A percentile compares a stretch with the other conserved stretches of the same genome.
Conservation (phyloP, 2,329 filamentous ascomycete genomes). For the Helminthosporium solani region DNA sequence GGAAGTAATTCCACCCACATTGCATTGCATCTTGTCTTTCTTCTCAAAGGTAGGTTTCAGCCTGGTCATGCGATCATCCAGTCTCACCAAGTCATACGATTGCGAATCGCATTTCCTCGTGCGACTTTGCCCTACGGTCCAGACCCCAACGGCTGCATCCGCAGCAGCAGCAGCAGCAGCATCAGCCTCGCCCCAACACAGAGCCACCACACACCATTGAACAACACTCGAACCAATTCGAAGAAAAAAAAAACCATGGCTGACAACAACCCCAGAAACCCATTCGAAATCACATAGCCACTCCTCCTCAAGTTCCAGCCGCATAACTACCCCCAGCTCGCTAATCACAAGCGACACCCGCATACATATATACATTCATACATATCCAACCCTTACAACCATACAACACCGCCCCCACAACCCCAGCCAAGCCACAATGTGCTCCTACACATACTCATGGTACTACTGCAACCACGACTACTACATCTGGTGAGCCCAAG, state of each 20-base stretch:
- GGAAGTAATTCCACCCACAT: background rate
- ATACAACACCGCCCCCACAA: slow-evolving; percentile 6
- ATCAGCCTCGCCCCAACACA: no score
- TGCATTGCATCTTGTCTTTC: background rate
- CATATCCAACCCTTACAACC: slow-evolving; percentile 3
- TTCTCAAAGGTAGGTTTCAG: background rate
- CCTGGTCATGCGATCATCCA: background rate
- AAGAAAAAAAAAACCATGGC: background rate
- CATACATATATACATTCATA: background rate
- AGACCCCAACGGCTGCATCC: background rate
- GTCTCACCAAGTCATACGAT: background rate
- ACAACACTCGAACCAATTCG: no score
- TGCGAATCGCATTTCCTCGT: background rate
- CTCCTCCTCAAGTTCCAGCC: no score
- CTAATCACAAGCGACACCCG: background rate
- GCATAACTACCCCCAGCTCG: no score
- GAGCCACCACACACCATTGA: no score
- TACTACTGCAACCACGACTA: slow-evolving; percentile 53
- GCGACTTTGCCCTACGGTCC: background rate
- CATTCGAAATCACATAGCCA: background rate
- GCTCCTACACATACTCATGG: slow-evolving; percentile 50
- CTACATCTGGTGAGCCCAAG: slow-evolving; percentile 45
- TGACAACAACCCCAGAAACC: slow-evolving; percentile 2
- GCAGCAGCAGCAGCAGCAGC: background rate
- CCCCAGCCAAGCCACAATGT: slow-evolving; percentile 37